Evolutionary conservation across 2,329 filamentous ascomycete genomes (phyloP).

Genomic region (Apiospora arundinis): DNA sequence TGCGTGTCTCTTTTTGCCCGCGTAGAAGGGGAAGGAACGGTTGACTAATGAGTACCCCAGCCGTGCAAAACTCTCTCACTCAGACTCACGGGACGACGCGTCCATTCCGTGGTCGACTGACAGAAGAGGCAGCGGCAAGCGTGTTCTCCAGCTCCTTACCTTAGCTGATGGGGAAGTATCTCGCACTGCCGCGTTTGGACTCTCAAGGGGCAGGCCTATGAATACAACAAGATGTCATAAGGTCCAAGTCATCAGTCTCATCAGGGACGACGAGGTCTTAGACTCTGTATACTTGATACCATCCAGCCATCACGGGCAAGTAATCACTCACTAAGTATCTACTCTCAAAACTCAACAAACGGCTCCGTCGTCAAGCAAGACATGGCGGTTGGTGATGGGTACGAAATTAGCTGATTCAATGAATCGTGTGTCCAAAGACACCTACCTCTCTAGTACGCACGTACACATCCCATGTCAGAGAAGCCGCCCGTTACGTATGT

Average conservation of each 20-base stretch:
- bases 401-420: not conserved
- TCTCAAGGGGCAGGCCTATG: not conserved
- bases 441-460: not conserved
- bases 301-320: not conserved
- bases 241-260: slow-evolving; percentile 9
- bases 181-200: not conserved
- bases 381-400: not conserved
- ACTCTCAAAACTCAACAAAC: not conserved
- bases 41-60: not conserved
- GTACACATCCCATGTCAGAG: not conserved
- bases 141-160: no score
- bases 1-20: not conserved
- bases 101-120: no score
- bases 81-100: not conserved
- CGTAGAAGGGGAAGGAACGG: not conserved
- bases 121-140: no score
- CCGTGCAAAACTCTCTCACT: not conserved
- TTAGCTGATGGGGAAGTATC: not conserved
- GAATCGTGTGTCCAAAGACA: not conserved
- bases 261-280: not conserved
- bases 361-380: not conserved
- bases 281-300: not conserved
- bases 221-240: not conserved
- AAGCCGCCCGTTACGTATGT: not conserved
- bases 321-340: no score